A percentile compares a stretch with the other conserved stretches of the same genome.
phyloP scores from a whole-genome alignment of 495 filamentous ascomycete species.

The Umbilicaria muhlenbergii region DNA sequence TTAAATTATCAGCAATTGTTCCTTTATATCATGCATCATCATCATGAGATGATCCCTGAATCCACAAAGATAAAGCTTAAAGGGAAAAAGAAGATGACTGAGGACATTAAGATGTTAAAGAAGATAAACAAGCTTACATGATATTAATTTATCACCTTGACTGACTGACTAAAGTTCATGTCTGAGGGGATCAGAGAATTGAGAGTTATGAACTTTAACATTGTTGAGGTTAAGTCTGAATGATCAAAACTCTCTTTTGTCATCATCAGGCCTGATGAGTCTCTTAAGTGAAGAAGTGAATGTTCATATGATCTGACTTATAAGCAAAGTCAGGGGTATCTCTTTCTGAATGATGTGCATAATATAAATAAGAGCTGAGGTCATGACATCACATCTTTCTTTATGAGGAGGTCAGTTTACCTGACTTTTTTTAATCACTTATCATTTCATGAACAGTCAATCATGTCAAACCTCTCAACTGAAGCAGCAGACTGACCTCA shows the following conservation, averaged over 20 bases:
- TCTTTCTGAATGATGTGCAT: constrained; percentile 1
- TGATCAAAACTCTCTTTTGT: background rate
- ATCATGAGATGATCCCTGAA: background rate
- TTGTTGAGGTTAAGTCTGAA: background rate
- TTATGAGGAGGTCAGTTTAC: background rate
- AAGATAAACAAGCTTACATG: background rate
- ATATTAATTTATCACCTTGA: background rate
- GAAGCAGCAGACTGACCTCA: background rate
- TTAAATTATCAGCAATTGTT: background rate
- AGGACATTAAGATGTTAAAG: background rate
- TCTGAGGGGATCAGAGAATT: background rate
- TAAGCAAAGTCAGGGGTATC: background rate
- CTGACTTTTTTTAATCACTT: background rate
- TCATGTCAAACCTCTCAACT: background rate
- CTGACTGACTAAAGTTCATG: background rate
- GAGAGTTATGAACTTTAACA: background rate
- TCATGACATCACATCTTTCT: background rate
- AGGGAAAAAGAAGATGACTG: background rate
- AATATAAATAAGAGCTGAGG: constrained; percentile 1
- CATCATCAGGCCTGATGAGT: background rate
- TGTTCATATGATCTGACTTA: background rate
- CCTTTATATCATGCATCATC: background rate
- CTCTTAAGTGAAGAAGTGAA: background rate
- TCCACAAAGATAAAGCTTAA: background rate
- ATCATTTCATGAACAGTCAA: background rate